Percentiles rank a stretch among this genome's conserved stretches.
These are phyloP conservation scores for Sugiyamaella grinbergsii DNA, from an alignment of 1,139 yeast genomes.

Conservation along the genomic window DNA sequence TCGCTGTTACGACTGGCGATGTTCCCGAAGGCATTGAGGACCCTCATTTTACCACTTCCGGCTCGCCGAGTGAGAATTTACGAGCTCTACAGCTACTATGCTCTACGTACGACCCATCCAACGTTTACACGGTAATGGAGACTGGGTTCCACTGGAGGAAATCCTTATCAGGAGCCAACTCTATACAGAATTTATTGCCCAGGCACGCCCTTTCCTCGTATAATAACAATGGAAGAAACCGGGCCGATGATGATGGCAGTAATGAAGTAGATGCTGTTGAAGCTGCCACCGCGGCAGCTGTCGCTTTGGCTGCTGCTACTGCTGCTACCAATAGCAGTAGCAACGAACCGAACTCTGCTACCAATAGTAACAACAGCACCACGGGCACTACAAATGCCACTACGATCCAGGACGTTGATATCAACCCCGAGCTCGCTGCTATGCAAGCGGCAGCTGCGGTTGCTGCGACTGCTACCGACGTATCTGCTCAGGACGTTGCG, in stretches of 20 bases:
- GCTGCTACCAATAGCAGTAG: conserved; percentile 2
- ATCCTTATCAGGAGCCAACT: conserved; percentile 3
- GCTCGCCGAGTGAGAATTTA: conserved; percentile 16
- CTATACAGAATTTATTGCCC: conserved; percentile 9
- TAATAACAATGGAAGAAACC: neutral
- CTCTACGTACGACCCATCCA: conserved; percentile 14
- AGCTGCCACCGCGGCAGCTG: conserved; percentile 16
- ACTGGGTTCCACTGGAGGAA: conserved; percentile 22
- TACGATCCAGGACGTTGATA: conserved; percentile 8
- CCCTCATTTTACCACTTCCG: conserved; percentile 10
- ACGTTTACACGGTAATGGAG: conserved; percentile 16
- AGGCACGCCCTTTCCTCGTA: conserved; percentile 6
- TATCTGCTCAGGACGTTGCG: conserved; percentile 22
- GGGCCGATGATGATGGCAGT: neutral
- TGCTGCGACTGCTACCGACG: conserved; percentile 1
- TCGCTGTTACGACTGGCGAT: conserved; percentile 3
- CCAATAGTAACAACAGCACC: neutral
- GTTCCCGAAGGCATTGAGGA: conserved; percentile 2
- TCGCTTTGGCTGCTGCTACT: conserved; percentile 13
- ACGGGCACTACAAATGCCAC: neutral
- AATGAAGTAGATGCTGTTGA: conserved; percentile 3
- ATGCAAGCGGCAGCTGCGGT: conserved; percentile 10
- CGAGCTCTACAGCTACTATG: conserved; percentile 18
- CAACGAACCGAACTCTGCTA: no score
- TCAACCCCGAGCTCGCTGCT: conserved; percentile 12